These are phyloP conservation scores for Epichloe amarillans DNA, from an alignment of 2,329 filamentous ascomycete genomes.

Conservation along the genomic window DNA sequence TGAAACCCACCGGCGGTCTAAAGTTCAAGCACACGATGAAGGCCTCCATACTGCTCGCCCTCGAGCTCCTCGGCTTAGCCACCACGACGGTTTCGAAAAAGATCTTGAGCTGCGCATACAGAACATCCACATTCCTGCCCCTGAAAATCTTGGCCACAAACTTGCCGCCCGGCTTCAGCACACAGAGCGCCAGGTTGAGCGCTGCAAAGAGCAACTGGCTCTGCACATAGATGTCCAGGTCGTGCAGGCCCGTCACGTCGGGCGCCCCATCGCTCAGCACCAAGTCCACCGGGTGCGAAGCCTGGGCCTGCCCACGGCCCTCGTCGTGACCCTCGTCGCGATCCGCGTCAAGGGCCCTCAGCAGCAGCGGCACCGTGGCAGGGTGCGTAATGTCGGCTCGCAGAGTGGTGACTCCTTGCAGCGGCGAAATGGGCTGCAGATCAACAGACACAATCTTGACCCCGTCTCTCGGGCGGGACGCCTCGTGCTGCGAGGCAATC, in stretches of 20 bases:
- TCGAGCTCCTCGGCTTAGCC: conserved; percentile 83
- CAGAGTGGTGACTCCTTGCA: conserved; percentile 83
- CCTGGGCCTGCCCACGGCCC: conserved; percentile 20
- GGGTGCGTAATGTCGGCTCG: conserved; percentile 96
- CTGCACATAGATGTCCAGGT: conserved; percentile 96
- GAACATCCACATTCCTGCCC: conserved; percentile 84
- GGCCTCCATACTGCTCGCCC: conserved; percentile 93
- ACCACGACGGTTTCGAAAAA: conserved; percentile 79
- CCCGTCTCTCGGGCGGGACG: conserved; percentile 40
- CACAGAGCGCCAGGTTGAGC: conserved; percentile 82
- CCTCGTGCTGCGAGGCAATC: background rate
- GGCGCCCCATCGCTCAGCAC: conserved; percentile 93
- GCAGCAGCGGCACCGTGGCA: conserved; percentile 78
- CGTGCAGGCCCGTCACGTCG: conserved; percentile 91
- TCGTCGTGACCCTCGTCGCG: conserved; percentile 29
- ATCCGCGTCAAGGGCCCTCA: conserved; percentile 69
- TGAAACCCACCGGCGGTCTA: conserved; percentile 61
- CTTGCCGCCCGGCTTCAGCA: conserved; percentile 82
- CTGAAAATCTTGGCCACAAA: conserved; percentile 98
- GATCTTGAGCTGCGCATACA: conserved; percentile 85
- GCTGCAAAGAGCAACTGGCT: conserved; percentile 90
- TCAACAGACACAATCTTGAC: conserved; percentile 96
- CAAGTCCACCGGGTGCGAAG: conserved; percentile 72
- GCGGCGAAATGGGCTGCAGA: conserved; percentile 85
- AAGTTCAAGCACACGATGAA: conserved; percentile 95